phyloP scores from a whole-genome alignment of 352 stramenopile genomes.

The Stramenopiles sp. region DNA sequence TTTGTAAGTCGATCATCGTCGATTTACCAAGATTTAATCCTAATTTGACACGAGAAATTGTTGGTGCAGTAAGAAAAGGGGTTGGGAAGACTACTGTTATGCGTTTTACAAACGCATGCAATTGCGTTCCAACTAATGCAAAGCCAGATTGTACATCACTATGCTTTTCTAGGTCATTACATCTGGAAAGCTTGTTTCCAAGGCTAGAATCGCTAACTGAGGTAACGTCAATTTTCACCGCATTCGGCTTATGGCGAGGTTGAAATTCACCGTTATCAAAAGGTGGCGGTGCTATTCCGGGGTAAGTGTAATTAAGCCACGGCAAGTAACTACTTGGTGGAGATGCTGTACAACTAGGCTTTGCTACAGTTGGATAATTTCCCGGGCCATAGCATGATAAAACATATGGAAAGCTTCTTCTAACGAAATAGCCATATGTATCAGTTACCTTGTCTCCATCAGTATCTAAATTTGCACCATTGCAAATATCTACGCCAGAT shows the following conservation, averaged over 20 bases:
- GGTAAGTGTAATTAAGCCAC: not conserved
- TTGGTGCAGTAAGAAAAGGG: not conserved
- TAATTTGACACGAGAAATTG: not conserved
- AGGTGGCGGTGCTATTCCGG: not conserved
- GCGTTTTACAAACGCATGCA: not conserved
- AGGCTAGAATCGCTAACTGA: not conserved
- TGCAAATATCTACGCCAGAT: not conserved
- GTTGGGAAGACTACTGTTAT: not conserved
- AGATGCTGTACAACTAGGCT: not conserved
- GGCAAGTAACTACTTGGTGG: not conserved
- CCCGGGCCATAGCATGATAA: not conserved
- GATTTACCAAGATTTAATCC: not conserved
- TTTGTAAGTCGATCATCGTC: not conserved
- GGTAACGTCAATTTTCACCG: not conserved
- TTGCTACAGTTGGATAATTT: not conserved
- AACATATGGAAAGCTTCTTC: not conserved
- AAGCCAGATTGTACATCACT: not conserved
- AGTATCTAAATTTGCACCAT: not conserved
- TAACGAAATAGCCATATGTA: not conserved
- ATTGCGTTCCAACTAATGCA: not conserved
- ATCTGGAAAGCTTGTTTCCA: too few species aligned
- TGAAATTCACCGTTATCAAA: not conserved
- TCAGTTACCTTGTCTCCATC: not conserved
- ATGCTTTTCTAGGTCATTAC: not conserved
- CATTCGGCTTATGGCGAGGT: not conserved